Evolutionary conservation across 345 rosid genomes (phyloP).

Genomic region (Odontarrhena argentea): DNA sequence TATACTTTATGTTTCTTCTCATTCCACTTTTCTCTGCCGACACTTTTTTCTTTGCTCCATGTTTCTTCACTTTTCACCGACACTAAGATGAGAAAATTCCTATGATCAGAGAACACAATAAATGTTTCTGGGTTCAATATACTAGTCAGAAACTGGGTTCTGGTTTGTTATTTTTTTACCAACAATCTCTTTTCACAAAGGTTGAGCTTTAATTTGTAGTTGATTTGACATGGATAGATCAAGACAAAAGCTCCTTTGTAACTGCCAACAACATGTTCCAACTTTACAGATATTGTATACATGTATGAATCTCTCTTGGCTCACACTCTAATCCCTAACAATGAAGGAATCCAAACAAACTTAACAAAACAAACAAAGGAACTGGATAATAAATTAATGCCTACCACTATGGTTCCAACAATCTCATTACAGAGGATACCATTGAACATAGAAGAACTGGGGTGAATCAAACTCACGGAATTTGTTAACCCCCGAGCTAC

Average conservation of each 20-base stretch:
- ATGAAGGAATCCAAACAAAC: slow-evolving; percentile 36
- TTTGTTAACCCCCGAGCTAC: slow-evolving; percentile 26
- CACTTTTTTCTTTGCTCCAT: slow-evolving; percentile 26
- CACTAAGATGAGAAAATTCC: slow-evolving; percentile 28
- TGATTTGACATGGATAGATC: slow-evolving; percentile 23
- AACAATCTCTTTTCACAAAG: slow-evolving; percentile 14
- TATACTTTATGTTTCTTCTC: slow-evolving; percentile 11
- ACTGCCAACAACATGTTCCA: slow-evolving; percentile 40
- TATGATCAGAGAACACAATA: slow-evolving; percentile 4
- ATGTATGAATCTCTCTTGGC: slow-evolving; percentile 38
- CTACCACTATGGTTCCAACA: slow-evolving; percentile 42
- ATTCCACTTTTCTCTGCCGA: slow-evolving; percentile 39
- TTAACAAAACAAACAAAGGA: slow-evolving; percentile 26
- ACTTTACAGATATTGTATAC: slow-evolving; percentile 43
- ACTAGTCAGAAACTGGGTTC: slow-evolving; percentile 33
- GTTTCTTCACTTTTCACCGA: slow-evolving; percentile 38
- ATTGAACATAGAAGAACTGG: slow-evolving; percentile 16
- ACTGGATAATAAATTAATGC: slow-evolving; percentile 34
- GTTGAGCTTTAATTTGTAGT: not conserved
- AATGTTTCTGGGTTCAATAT: slow-evolving; percentile 20
- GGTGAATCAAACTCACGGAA: slow-evolving; percentile 32
- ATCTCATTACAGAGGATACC: slow-evolving; percentile 42
- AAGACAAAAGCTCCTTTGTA: slow-evolving; percentile 24
- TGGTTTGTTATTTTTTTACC: slow-evolving; percentile 23
- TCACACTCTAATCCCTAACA: slow-evolving; percentile 34